A percentile compares a stretch with the other conserved stretches of the same genome.
These are phyloP conservation scores for Protomyces gravidus DNA, from an alignment of 1,139 yeast species.

Conservation along the genomic window DNA sequence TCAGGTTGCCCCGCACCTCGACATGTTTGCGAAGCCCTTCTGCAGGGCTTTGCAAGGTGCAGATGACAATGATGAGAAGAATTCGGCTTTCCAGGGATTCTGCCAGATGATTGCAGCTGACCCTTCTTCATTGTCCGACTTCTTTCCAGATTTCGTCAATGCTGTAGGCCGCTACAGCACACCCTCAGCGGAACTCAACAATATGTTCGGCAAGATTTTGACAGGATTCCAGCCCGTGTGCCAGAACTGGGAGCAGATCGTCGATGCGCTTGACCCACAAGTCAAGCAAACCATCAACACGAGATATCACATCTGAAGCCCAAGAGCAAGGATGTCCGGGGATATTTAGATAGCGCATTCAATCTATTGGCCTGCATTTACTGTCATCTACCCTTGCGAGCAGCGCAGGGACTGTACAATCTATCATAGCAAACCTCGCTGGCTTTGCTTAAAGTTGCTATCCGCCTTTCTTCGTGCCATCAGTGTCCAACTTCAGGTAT, in stretches of 20 bases:
- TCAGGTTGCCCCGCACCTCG: conserved; percentile 54
- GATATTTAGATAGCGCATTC: too few species aligned
- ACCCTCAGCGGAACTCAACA: conserved; percentile 42
- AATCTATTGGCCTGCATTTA: too few species aligned
- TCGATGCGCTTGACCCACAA: conserved; percentile 17
- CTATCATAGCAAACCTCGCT: too few species aligned
- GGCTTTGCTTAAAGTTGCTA: too few species aligned
- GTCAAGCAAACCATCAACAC: conserved; percentile 18
- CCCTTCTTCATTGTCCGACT: conserved; percentile 59
- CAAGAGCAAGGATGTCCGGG: too few species aligned
- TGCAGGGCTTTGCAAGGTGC: conserved; percentile 59
- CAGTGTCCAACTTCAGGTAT: too few species aligned
- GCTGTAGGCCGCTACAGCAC: conserved; percentile 59
- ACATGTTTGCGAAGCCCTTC: conserved; percentile 62
- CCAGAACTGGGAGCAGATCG: conserved; percentile 17
- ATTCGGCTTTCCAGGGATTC: conserved; percentile 73
- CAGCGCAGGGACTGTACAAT: too few species aligned
- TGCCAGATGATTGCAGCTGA: conserved; percentile 58
- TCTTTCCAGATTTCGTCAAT: conserved; percentile 55
- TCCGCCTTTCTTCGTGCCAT: too few species aligned
- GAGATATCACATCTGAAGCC: background rate
- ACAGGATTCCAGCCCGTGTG: conserved; percentile 26
- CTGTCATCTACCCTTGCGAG: too few species aligned
- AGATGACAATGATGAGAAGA: conserved; percentile 76
- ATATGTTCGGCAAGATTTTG: conserved; percentile 34